These are phyloP conservation scores for Endogone sp. DNA, from an alignment of 192 early-diverging fungal genomes.

Conservation along the genomic window DNA sequence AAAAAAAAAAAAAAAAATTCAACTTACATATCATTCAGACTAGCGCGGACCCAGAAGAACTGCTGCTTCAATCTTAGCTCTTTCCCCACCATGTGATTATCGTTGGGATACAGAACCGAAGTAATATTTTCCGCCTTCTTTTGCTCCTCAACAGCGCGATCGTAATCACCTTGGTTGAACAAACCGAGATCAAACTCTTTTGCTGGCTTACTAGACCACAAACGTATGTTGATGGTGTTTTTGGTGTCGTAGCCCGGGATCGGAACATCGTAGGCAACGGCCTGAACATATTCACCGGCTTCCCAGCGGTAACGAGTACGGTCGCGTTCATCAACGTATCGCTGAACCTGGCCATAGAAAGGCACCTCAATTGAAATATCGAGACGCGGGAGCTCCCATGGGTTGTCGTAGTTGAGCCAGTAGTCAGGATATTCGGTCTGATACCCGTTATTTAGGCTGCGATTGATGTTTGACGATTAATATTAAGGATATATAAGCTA, in stretches of 20 bases:
- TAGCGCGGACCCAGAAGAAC: slow-evolving; percentile 94
- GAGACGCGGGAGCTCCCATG: slow-evolving; percentile 94
- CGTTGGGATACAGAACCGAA: slow-evolving; percentile 94
- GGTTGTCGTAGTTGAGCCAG: slow-evolving; percentile 96
- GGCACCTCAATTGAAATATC: slow-evolving; percentile 87
- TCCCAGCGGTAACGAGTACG: slow-evolving; percentile 78
- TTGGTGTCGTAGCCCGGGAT: slow-evolving; percentile 95
- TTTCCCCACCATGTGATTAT: slow-evolving; percentile 97
- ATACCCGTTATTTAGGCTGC: slow-evolving; percentile 85
- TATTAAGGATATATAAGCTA: no score
- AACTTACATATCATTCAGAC: slow-evolving; percentile 70
- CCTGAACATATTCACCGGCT: slow-evolving; percentile 79
- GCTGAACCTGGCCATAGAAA: slow-evolving; percentile 87
- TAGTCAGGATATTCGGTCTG: slow-evolving; percentile 95
- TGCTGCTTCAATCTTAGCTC: slow-evolving; percentile 96
- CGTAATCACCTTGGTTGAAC: slow-evolving; percentile 92
- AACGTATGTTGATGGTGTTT: slow-evolving; percentile 94
- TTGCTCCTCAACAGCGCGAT: slow-evolving; percentile 87
- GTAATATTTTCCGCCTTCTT: slow-evolving; percentile 93
- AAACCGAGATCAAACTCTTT: slow-evolving; percentile 82
- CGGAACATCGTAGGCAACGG: slow-evolving; percentile 95
- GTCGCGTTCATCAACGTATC: slow-evolving; percentile 60
- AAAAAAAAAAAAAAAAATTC: not conserved
- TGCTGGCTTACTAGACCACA: slow-evolving; percentile 94
- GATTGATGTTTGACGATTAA: no score